phyloP scores from a whole-genome alignment of 2,329 filamentous ascomycete species.

The Alternaria postmessia region DNA sequence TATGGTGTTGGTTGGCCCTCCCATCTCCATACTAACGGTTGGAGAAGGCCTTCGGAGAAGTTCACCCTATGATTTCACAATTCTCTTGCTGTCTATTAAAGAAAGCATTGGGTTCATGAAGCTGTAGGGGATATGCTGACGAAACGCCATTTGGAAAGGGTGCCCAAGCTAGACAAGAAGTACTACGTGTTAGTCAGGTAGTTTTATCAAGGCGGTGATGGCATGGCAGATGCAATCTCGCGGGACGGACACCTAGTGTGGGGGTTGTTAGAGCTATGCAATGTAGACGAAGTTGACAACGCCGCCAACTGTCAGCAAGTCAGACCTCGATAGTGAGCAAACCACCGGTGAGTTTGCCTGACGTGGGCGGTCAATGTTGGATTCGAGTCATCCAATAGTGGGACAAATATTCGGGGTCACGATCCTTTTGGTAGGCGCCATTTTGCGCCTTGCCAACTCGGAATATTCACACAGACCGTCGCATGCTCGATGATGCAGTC shows the following conservation, averaged over 20 bases:
- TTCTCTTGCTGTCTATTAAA: slow-evolving; percentile 1
- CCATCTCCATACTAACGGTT: slow-evolving; percentile 10
- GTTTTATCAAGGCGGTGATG: background rate
- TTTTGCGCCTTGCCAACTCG: slow-evolving; percentile 17
- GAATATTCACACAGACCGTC: slow-evolving; percentile 14
- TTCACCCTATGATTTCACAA: slow-evolving; percentile 3
- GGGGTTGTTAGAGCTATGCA: slow-evolving; percentile 5
- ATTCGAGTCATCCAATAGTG: slow-evolving; percentile 20
- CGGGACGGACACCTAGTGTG: slow-evolving; percentile 10
- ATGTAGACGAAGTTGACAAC: background rate
- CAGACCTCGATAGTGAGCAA: slow-evolving; percentile 9
- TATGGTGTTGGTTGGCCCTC: slow-evolving; percentile 1
- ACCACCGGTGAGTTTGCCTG: slow-evolving; percentile 9
- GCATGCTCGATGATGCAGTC: slow-evolving; percentile 22
- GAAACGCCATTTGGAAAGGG: background rate
- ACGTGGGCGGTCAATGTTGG: slow-evolving; percentile 14
- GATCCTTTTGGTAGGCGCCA: slow-evolving; percentile 18
- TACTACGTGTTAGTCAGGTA: background rate
- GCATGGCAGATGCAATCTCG: slow-evolving; percentile 7
- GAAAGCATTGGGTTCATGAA: background rate
- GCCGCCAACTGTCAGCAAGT: slow-evolving; percentile 9
- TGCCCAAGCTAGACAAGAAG: background rate
- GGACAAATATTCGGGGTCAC: slow-evolving; percentile 19
- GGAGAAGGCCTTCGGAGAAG: background rate
- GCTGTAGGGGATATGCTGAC: background rate